Base-by-base conservation (phyloP, 495 filamentous ascomycete genomes). In the Aspergillus bertholletiae region DNA sequence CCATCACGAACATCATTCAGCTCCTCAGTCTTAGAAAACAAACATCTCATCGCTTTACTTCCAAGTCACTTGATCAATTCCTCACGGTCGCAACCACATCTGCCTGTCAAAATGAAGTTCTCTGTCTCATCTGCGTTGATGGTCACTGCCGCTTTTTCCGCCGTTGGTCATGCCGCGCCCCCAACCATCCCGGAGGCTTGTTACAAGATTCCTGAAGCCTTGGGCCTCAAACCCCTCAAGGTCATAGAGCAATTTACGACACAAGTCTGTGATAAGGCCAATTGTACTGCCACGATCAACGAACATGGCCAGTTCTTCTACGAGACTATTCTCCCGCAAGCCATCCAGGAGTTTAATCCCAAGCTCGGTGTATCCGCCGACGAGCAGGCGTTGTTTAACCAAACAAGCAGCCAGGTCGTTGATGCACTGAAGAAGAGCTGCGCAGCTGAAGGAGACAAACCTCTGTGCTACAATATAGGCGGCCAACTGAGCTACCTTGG, bases 221-320 rank as follows among this genome's bases (percentile, higher is more conserved):
- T 57, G 6, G 54, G 54, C 21, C 41, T 51, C 39, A 57, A 57
- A 48, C 54, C 54, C 32, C 48, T 46, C 8, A 43, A 51, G 47
- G 48, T 57, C 15, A n/a, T 51, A 6, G 7, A 48, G n/a, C 52
- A 57, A 28, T 57, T 57, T 48, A 27, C 51, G 28, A 46, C 24
- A n/a, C 27, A 51, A 15, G 54, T 57, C 8, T 57, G 54, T 27
- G 39, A 57, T 40, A 45, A 57, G 54, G 34, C 34, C 12, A 47
- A 46, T 41, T 57, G 54, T 48, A 46, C 30, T 17, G 41, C 54
- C 48, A 57, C 54, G 27, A 57, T 57, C 55, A 57, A 57, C 43
- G 40, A 57, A 41, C 48, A 52, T 22, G 52, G 47, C 55, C 7
- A 46, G 22, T 57, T 46, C 48, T 1, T 57, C n/a, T 28, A 52